A percentile compares a stretch with the other conserved stretches of the same genome.
These are phyloP conservation scores for Apiotrichum brassicae DNA, from an alignment of 1,284 basidiomycete species.

Conservation along the genomic window DNA sequence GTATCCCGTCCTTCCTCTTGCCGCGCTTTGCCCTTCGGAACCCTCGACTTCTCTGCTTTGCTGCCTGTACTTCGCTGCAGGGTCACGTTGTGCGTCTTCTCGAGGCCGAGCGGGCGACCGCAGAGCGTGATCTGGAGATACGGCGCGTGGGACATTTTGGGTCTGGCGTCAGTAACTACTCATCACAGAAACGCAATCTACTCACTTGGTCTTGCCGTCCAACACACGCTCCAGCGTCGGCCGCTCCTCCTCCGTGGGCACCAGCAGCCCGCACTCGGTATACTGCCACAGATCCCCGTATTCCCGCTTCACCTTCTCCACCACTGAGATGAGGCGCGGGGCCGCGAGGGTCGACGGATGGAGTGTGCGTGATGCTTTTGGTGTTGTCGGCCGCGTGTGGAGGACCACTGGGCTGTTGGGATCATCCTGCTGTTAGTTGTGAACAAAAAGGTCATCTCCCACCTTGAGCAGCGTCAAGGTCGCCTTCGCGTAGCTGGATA, in stretches of 20 bases:
- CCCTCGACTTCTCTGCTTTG: not conserved
- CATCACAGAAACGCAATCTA: conserved; percentile 9
- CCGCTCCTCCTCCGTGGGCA: conserved; percentile 36
- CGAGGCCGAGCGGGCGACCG: conserved; percentile 50
- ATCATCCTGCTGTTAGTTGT: conserved; percentile 51
- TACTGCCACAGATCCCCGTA: conserved; percentile 69
- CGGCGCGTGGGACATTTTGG: conserved; percentile 59
- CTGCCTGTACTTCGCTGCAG: conserved; percentile 16
- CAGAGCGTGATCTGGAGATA: conserved; percentile 70
- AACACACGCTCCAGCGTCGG: conserved; percentile 31
- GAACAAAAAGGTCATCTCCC: conserved; percentile 11
- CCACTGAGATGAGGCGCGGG: conserved; percentile 65
- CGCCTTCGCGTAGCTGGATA: conserved; percentile 56
- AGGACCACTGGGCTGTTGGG: conserved; percentile 56
- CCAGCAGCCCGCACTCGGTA: conserved; percentile 60
- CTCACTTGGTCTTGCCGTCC: conserved; percentile 58
- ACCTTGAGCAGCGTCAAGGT: conserved; percentile 61
- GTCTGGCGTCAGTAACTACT: conserved; percentile 47
- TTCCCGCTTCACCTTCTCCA: conserved; percentile 77
- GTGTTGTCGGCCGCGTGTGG: conserved; percentile 55
- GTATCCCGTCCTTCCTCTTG: not conserved
- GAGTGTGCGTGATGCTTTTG: conserved; percentile 4
- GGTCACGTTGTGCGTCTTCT: conserved; percentile 24
- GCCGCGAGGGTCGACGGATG: conserved; percentile 51
- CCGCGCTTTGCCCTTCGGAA: too few relatives aligned